Evolutionary conservation across 2,329 filamentous ascomycete genomes (phyloP).

Genomic region (Parastagonospora nodorum): DNA sequence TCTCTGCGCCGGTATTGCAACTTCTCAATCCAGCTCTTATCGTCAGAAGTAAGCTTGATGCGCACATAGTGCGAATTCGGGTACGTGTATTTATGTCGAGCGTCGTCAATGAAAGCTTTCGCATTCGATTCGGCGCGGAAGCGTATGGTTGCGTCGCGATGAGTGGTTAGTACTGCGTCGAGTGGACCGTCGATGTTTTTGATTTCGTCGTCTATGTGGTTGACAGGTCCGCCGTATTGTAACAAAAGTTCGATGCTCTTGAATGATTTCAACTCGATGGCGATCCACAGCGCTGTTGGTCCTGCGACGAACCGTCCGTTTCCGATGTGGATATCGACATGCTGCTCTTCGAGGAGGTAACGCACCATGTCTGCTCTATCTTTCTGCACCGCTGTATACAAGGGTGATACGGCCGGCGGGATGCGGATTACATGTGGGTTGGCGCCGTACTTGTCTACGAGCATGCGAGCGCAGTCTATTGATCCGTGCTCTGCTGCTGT

Average conservation of each 20-base stretch:
- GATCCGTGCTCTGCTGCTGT: not conserved
- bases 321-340: conserved; percentile 5
- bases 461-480: not conserved
- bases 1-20: not conserved
- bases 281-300: conserved; percentile 7
- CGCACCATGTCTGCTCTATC: conserved; percentile 5
- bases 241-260: conserved; percentile 3
- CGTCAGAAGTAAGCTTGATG: not conserved
- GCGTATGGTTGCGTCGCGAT: not conserved
- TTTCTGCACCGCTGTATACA: conserved; percentile 4
- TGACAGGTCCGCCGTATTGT: conserved; percentile 10
- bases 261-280: not conserved
- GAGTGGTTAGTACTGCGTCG: not conserved
- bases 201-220: conserved; percentile 8
- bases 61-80: not conserved
- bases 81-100: not conserved
- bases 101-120: not conserved
- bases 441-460: not conserved
- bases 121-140: not conserved
- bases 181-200: conserved; percentile 3
- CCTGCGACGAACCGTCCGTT: conserved; percentile 7
- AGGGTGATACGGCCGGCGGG: not conserved
- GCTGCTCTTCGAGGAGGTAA: conserved; percentile 8
- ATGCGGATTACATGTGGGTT: not conserved
- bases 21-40: not conserved